phyloP scores from a whole-genome alignment of 352 stramenopile genomes.

The Pythium scleroteichum region DNA sequence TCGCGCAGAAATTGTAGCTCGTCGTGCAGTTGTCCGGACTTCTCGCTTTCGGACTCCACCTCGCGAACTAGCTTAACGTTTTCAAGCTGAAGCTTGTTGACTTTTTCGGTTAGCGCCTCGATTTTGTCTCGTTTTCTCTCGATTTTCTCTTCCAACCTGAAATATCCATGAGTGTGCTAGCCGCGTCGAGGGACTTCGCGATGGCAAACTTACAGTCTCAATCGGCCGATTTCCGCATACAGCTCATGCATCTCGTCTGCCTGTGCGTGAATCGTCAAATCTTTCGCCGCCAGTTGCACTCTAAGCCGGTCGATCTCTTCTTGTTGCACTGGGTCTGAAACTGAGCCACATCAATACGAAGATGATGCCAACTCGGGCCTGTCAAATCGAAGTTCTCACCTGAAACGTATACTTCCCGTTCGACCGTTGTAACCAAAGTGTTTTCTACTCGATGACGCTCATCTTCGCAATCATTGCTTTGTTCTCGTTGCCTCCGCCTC shows the following conservation, averaged over 20 bases:
- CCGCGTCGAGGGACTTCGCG: too few species aligned
- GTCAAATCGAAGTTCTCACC: slow-evolving; percentile 14
- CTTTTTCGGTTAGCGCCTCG: slow-evolving; percentile 29
- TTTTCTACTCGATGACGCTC: background rate
- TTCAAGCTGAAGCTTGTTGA: slow-evolving; percentile 43
- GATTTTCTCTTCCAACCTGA: slow-evolving; percentile 40
- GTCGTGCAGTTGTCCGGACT: slow-evolving; percentile 43
- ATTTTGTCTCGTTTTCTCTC: slow-evolving; percentile 42
- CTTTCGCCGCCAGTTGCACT: slow-evolving; percentile 57
- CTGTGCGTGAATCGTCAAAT: slow-evolving; percentile 57
- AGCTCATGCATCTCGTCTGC: slow-evolving; percentile 60
- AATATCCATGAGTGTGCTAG: too few species aligned
- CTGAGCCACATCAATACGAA: background rate
- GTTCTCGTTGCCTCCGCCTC: slow-evolving; percentile 29
- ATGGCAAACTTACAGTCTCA: slow-evolving; percentile 37
- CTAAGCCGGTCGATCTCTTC: slow-evolving; percentile 63
- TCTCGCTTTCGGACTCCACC: slow-evolving; percentile 46
- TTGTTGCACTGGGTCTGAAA: slow-evolving; percentile 36
- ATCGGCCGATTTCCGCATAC: slow-evolving; percentile 58
- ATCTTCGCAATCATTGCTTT: slow-evolving; percentile 16
- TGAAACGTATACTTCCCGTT: slow-evolving; percentile 20
- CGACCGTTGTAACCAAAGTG: background rate
- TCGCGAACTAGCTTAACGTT: slow-evolving; percentile 55
- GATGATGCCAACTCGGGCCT: too few species aligned
- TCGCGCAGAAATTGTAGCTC: slow-evolving; percentile 63